Evolutionary conservation across 2,329 filamentous ascomycete genomes (phyloP).

Genomic region (Golovinomyces cichoracearum): DNA sequence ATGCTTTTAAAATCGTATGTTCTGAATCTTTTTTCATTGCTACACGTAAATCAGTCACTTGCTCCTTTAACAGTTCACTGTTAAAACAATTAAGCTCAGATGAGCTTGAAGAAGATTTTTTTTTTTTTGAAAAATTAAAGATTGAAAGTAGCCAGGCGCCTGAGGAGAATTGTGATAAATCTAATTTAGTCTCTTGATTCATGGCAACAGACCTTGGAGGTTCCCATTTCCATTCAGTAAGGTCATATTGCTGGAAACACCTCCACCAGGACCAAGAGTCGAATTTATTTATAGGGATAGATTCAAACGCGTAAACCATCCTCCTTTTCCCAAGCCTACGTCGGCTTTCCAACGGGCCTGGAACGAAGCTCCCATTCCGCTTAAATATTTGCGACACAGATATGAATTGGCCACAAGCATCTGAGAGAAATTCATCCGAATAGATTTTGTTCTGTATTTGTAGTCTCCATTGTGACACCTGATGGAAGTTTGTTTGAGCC

Average conservation of each 20-base stretch:
- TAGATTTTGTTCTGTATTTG: conserved; percentile 26
- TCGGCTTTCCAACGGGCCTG: conserved; percentile 15
- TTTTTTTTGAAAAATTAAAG: neutral
- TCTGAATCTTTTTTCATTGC: neutral
- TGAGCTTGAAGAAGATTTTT: neutral
- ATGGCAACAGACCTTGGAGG: conserved; percentile 6
- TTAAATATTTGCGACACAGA: conserved; percentile 12
- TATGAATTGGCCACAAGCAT: conserved; percentile 24
- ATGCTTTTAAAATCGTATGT: neutral
- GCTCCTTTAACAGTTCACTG: neutral
- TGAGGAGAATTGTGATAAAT: neutral
- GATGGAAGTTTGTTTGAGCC: neutral
- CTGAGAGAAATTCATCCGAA: conserved; percentile 22
- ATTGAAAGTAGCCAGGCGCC: neutral
- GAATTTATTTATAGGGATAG: conserved; percentile 4
- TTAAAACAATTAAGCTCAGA: neutral
- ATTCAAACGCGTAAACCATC: conserved; percentile 12
- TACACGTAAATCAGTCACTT: neutral
- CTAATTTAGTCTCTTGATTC: neutral
- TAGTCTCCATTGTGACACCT: neutral
- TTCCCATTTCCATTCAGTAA: conserved; percentile 13
- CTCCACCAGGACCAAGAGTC: conserved; percentile 10
- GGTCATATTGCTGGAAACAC: conserved; percentile 8
- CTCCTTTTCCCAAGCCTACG: conserved; percentile 14
- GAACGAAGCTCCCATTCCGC: conserved; percentile 15